Base-by-base conservation (phyloP, 331 rosid genomes). In the Stylosanthes scabra region DNA sequence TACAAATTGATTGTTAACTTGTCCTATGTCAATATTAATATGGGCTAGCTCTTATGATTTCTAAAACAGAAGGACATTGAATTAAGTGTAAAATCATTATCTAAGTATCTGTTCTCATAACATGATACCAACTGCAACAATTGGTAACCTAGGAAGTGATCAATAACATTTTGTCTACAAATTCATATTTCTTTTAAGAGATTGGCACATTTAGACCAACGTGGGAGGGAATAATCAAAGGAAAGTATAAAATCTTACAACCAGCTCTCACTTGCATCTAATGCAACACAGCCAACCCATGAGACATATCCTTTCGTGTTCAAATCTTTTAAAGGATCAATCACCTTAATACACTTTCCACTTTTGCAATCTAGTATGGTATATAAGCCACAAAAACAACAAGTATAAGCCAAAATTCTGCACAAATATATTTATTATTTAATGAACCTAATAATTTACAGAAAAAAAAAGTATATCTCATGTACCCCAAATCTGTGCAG, bases 201-300 rank as follows among this genome's bases (percentile, higher is more conserved):
- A 59, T 40, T 42, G 59, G 37, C 75, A 59, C 49, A 16, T 5
- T 11, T 16, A 66, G 27, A 50, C 11, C 27, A 54, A 15, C 57
- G 7, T 63, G 5, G 40, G 13, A 51, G 68, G 10, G 37, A 65
- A 50, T 2, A 0, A 7, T 46, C 52, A 4, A 34, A 34, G 56
- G 41, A 11, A 42, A 63, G 50, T 13, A 69, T 54, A 15, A 44
- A 56, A 68, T 34, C 54, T 31, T 42, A 72, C 97, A 91, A 82
- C 99, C 97, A 91, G 82, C 96, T 94, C 82, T 94, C 97, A 82
- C 89, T 89, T 56, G 90, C 87, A 83, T 89, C 99, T 73, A 91
- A 86, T 76, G 89, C 85, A 76, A 94, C 82, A 81, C 90, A 89
- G 58, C 96, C 87, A 72, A 94, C 76, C 74, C 88, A 78, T 0